phyloP scores from a whole-genome alignment of 441 rosid genomes.

The Croton laevigatus region DNA sequence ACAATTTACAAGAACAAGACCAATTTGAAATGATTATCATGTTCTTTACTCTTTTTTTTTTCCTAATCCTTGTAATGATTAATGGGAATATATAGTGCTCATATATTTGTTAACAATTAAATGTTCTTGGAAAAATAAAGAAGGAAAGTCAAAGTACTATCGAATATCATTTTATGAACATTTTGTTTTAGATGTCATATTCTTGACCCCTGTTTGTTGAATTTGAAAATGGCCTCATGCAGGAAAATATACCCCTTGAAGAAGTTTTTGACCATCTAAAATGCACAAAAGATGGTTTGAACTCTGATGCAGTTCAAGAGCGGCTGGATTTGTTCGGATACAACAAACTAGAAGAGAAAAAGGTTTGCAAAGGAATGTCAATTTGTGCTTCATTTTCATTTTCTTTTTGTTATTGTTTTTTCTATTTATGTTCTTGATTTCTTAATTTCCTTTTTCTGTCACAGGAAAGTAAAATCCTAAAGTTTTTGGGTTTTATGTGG shows the following conservation, averaged over 20 bases:
- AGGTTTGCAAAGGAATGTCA: constrained; percentile 28
- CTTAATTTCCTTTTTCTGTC: neutral
- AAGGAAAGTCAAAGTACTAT: neutral
- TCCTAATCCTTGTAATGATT: neutral
- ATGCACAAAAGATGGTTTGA: constrained; percentile 46
- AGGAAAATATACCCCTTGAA: constrained; percentile 54
- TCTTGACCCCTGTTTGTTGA: neutral
- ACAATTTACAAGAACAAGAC: neutral
- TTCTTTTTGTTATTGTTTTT: neutral
- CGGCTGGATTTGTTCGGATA: constrained; percentile 52
- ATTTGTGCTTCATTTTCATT: neutral
- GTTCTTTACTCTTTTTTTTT: no score
- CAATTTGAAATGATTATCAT: neutral
- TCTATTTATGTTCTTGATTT: neutral
- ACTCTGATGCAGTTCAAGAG: constrained; percentile 35
- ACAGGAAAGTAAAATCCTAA: constrained; percentile 80
- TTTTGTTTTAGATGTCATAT: neutral
- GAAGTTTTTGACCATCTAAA: constrained; percentile 56
- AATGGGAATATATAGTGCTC: neutral
- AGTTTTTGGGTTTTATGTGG: constrained; percentile 96
- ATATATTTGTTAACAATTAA: neutral
- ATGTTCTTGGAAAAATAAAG: neutral
- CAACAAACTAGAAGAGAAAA: constrained; percentile 67
- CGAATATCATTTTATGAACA: neutral
- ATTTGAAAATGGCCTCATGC: constrained; percentile 20